phyloP scores from a whole-genome alignment of 176 grass and related monocot species.

The Triticum dicoccoides region DNA sequence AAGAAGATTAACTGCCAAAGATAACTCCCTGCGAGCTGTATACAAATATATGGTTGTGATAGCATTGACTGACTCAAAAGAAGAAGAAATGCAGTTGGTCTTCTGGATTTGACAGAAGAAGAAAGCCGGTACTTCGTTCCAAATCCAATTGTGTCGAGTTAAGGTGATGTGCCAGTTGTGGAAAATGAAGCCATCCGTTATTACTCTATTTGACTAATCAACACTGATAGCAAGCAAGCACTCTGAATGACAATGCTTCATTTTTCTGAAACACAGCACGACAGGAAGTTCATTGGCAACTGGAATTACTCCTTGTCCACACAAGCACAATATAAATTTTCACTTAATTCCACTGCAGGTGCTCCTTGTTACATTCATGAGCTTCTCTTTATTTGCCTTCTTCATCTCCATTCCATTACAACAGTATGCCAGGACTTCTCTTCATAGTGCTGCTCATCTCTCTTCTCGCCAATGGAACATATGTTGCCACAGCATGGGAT shows the following conservation, averaged over 20 bases:
- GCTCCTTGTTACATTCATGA: not conserved
- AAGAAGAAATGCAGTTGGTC: not conserved
- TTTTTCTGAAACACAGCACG: not conserved
- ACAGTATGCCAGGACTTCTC: not conserved
- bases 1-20: not conserved
- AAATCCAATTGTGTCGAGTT: not conserved
- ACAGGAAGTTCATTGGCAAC: too few species aligned
- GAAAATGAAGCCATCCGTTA: not conserved
- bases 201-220: not conserved
- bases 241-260: too few species aligned
- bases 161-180: not conserved
- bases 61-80: not conserved
- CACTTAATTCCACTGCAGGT: not conserved
- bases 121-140: not conserved
- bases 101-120: not conserved
- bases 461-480: conserved; percentile 4
- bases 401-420: not conserved
- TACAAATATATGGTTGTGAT: not conserved
- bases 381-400: not conserved
- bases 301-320: too few species aligned
- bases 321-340: not conserved
- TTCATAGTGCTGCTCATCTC: not conserved
- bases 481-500: not conserved
- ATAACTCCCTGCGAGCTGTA: too few species aligned
- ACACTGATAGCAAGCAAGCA: not conserved